Evolutionary conservation across 371 early-diverging fungal genomes (phyloP).

Genomic region (Neoconidiobolus thromboides): DNA sequence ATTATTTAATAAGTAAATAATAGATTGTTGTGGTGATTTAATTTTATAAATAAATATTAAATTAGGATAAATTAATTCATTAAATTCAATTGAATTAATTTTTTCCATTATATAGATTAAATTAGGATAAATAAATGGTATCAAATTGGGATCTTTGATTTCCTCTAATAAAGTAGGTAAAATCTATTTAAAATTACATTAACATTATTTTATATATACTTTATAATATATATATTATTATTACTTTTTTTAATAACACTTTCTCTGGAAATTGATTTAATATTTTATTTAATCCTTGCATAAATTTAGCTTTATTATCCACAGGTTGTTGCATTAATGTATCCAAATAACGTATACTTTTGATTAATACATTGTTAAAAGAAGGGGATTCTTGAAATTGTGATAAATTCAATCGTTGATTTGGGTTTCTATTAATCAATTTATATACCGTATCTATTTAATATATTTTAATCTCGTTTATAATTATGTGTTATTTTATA

Average conservation of each 20-base stretch:
- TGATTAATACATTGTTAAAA: conserved; percentile 61
- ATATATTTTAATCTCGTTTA: not conserved
- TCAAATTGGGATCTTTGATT: conserved; percentile 43
- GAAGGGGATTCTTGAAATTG: conserved; percentile 46
- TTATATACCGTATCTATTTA: conserved; percentile 24
- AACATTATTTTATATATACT: not conserved
- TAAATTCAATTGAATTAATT: conserved; percentile 39
- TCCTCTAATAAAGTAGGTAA: conserved; percentile 50
- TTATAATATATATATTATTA: not conserved
- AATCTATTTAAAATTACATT: conserved; percentile 19
- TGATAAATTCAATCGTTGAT: conserved; percentile 28
- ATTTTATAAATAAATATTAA: conserved; percentile 38
- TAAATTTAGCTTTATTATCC: conserved; percentile 59
- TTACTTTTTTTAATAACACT: conserved; percentile 39
- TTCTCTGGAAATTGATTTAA: conserved; percentile 53
- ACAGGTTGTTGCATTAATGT: conserved; percentile 52
- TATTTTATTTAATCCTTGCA: conserved; percentile 50
- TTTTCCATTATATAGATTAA: conserved; percentile 38
- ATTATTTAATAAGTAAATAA: conserved; percentile 41
- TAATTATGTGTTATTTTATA: not conserved
- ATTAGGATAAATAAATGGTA: conserved; percentile 47
- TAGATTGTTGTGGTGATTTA: conserved; percentile 37
- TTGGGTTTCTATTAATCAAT: conserved; percentile 31
- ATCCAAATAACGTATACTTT: conserved; percentile 62
- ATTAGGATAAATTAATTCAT: conserved; percentile 32